These are phyloP conservation scores for Gymnopilus junonius DNA, from an alignment of 768 basidiomycete species.

Conservation along the genomic window DNA sequence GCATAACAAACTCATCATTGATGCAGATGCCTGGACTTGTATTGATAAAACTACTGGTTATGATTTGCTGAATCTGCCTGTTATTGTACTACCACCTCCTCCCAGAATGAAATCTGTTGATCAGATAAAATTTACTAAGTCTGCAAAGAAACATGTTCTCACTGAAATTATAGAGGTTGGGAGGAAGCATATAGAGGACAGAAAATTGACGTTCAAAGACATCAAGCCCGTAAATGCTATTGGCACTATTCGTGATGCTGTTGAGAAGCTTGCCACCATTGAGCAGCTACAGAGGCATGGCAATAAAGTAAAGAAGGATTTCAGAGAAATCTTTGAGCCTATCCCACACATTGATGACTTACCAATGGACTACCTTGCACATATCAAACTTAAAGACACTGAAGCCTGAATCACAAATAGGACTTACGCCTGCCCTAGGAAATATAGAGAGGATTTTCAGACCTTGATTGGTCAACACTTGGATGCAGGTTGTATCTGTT, in stretches of 20 bases:
- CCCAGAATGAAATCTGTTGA: not conserved
- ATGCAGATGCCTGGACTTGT: slow-evolving; percentile 22
- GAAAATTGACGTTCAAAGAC: not conserved
- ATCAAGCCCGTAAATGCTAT: not conserved
- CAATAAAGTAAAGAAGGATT: slow-evolving; percentile 14
- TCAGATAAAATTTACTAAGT: not conserved
- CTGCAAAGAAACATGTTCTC: not conserved
- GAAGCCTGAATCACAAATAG: no score
- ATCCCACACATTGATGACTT: slow-evolving; percentile 33
- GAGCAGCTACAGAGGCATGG: not conserved
- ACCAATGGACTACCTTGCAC: slow-evolving; percentile 23
- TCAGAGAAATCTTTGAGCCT: slow-evolving; percentile 23
- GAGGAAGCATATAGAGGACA: not conserved
- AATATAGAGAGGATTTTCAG: slow-evolving; percentile 37
- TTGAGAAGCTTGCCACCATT: not conserved
- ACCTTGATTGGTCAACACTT: slow-evolving; percentile 38
- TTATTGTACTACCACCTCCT: no score
- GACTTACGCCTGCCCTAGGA: slow-evolving; percentile 34
- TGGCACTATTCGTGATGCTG: not conserved
- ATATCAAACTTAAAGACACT: slow-evolving; percentile 33
- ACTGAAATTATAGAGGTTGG: not conserved
- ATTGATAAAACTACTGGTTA: slow-evolving; percentile 15
- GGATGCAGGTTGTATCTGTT: slow-evolving; percentile 30
- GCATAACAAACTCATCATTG: slow-evolving; percentile 36
- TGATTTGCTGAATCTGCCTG: slow-evolving; percentile 13